A percentile compares a stretch with the other conserved stretches of the same genome.
phyloP scores from a whole-genome alignment of 176 grass and related monocot genomes.

The Tillandsia leiboldiana region DNA sequence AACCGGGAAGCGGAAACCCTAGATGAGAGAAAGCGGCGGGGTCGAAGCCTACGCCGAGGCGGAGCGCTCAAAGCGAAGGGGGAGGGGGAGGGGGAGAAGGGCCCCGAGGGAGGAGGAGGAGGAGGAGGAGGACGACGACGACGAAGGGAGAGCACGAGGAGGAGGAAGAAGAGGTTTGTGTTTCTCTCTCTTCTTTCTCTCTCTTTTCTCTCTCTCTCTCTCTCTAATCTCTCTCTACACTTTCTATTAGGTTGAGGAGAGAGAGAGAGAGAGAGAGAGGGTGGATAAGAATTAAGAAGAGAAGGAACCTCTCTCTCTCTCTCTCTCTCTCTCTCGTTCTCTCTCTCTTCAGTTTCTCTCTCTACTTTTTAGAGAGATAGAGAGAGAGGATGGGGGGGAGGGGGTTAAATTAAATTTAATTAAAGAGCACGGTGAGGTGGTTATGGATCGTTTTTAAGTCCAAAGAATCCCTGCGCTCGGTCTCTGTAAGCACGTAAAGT shows the following conservation, averaged over 20 bases:
- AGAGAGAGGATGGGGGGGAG: no score
- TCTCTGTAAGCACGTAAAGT: no score
- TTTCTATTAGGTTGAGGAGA: background rate
- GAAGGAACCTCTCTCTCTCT: background rate
- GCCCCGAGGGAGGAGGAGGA: constrained; percentile 2
- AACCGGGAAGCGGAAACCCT: constrained; percentile 7
- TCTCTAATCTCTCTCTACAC: background rate
- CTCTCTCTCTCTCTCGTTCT: background rate
- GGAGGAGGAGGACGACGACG: background rate
- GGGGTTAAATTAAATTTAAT: background rate
- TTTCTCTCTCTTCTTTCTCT: background rate
- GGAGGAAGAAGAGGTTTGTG: constrained; percentile 9
- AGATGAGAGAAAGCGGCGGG: constrained; percentile 3
- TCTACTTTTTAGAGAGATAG: background rate
- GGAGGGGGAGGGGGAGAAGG: background rate
- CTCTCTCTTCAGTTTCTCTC: background rate
- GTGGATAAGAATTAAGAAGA: background rate
- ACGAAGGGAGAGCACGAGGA: background rate
- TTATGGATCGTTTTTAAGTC: background rate
- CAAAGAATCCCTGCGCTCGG: no score
- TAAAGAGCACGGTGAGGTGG: background rate
- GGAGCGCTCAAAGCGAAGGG: constrained; percentile 11
- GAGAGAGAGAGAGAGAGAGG: background rate
- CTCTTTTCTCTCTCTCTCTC: no score
- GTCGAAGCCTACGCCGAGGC: background rate